A percentile compares a stretch with the other conserved stretches of the same genome.
phyloP scores from a whole-genome alignment of 495 filamentous ascomycete genomes.

The Penicillium cataractarum region DNA sequence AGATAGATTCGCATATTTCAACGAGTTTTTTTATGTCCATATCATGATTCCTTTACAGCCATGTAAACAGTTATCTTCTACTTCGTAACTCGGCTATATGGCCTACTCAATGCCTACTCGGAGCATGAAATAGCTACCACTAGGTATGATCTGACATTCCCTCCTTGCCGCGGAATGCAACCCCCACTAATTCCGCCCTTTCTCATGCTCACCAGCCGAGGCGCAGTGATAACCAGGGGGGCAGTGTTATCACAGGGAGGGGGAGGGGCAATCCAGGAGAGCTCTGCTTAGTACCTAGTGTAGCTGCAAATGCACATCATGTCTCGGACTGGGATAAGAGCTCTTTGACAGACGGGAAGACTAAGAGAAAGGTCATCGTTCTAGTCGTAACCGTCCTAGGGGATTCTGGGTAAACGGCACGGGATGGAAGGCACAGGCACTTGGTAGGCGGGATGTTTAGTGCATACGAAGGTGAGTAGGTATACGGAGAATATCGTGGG shows the following conservation, averaged over 20 bases:
- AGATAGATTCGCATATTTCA: slow-evolving; percentile 9
- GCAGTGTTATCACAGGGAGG: slow-evolving; percentile 5
- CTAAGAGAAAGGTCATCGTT: not conserved
- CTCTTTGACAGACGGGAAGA: not conserved
- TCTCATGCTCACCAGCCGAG: slow-evolving; percentile 11
- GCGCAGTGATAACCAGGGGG: slow-evolving; percentile 10
- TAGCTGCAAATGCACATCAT: slow-evolving; percentile 34
- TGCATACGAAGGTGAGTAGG: not conserved
- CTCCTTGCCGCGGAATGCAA: not conserved
- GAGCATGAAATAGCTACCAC: not conserved
- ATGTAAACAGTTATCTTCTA: no score
- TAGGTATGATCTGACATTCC: not conserved
- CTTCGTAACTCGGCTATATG: no score
- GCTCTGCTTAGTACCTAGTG: slow-evolving; percentile 5
- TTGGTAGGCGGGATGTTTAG: slow-evolving; percentile 2
- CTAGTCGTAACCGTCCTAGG: not conserved
- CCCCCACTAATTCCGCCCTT: slow-evolving; percentile 18
- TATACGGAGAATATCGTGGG: not conserved
- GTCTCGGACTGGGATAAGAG: not conserved
- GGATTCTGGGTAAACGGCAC: not conserved
- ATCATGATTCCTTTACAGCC: no score
- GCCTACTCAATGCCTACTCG: not conserved
- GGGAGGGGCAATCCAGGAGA: slow-evolving; percentile 17
- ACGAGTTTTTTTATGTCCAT: slow-evolving; percentile 2
- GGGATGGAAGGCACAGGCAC: not conserved